Percentiles rank a stretch among this genome's conserved stretches.
These are phyloP conservation scores for Aureobasidium mangrovei DNA, from an alignment of 2,329 filamentous ascomycete genomes.

Conservation along the genomic window DNA sequence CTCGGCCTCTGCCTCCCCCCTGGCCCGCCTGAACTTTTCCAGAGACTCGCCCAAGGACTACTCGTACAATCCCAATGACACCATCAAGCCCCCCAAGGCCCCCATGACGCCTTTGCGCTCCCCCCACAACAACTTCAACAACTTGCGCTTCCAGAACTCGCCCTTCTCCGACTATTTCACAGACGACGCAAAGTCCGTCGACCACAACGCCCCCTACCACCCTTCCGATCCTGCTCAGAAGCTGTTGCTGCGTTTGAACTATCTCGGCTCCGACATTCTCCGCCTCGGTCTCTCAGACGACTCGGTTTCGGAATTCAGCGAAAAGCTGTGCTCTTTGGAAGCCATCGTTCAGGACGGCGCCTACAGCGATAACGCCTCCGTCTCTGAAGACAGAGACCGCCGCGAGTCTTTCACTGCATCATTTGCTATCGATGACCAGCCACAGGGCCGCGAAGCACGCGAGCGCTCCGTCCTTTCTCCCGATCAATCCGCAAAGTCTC, in stretches of 20 bases:
- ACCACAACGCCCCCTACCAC: conserved; percentile 16
- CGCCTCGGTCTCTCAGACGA: conserved; percentile 19
- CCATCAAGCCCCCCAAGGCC: conserved; percentile 14
- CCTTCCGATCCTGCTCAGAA: conserved; percentile 24
- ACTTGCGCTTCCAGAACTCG: conserved; percentile 24
- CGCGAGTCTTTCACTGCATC: conserved; percentile 3
- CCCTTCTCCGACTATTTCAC: conserved; percentile 36
- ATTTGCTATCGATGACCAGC: background rate
- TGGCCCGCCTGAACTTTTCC: conserved; percentile 14
- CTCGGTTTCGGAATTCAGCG: conserved; percentile 12
- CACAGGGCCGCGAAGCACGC: conserved; percentile 2
- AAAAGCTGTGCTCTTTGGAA: conserved; percentile 16
- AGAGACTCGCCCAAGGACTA: conserved; percentile 11
- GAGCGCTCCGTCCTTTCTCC: background rate
- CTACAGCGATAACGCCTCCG: background rate
- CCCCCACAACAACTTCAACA: conserved; percentile 12
- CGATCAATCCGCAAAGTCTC: conserved; percentile 2
- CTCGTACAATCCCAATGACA: conserved; percentile 2
- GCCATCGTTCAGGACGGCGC: conserved; percentile 2
- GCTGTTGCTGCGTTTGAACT: conserved; percentile 30
- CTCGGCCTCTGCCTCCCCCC: conserved; percentile 10
- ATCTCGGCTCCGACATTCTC: conserved; percentile 29
- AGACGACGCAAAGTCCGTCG: conserved; percentile 25
- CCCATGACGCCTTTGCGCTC: conserved; percentile 17
- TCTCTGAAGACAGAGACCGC: conserved; percentile 2